Conservation (phyloP, 129 eudicot species). For the Pittosporum tobira region DNA sequence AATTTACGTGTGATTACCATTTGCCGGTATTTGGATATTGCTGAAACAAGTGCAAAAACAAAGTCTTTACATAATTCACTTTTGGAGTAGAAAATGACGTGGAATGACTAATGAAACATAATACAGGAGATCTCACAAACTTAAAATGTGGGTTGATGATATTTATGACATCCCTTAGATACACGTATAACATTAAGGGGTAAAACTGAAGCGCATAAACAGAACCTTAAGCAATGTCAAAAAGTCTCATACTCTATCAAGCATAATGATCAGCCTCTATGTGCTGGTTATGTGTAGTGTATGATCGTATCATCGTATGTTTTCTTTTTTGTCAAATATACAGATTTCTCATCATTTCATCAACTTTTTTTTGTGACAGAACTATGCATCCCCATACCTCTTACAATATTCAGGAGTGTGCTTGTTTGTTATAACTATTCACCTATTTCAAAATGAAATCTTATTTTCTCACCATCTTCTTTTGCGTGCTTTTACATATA, state of each 20-base stretch:
- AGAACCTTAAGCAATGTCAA: conserved; percentile 1
- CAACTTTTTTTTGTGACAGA: too few species aligned
- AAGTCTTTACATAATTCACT: not conserved
- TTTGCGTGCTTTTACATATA: too few species aligned
- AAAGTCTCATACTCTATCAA: not conserved
- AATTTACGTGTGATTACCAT: too few species aligned
- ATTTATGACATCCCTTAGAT: not conserved
- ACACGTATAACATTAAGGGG: not conserved
- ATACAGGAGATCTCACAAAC: not conserved
- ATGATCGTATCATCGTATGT: not conserved
- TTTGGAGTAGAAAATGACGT: not conserved
- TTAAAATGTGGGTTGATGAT: not conserved
- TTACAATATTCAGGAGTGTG: too few species aligned
- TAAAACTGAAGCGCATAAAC: not conserved
- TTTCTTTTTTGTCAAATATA: too few species aligned
- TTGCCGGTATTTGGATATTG: too few species aligned
- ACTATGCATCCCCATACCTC: not conserved
- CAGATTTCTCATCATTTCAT: too few species aligned
- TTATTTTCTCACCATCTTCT: too few species aligned
- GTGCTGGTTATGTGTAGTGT: too few species aligned
- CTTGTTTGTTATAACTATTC: too few species aligned
- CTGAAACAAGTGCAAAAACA: not conserved
- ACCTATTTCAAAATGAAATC: too few species aligned
- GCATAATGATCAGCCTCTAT: not conserved
- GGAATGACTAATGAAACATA: not conserved